Evolutionary conservation across 495 filamentous ascomycete species (phyloP).

Genomic region (Evernia prunastri): DNA sequence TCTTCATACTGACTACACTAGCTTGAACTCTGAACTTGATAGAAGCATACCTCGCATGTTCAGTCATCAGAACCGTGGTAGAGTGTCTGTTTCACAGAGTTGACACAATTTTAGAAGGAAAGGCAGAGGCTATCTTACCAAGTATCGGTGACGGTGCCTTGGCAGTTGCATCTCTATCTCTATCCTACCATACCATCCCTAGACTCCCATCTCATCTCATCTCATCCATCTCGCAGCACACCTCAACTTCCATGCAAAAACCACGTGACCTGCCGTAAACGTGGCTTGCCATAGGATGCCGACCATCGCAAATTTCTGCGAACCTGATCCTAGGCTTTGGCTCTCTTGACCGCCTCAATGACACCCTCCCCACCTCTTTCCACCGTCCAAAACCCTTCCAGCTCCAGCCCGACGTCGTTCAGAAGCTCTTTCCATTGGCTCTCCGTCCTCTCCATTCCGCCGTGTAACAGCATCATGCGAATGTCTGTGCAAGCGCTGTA

Average conservation of each 20-base stretch:
- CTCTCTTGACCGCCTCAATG: slow-evolving; percentile 25
- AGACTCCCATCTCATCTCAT: not conserved
- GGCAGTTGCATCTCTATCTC: not conserved
- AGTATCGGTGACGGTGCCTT: not conserved
- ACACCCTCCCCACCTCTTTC: slow-evolving; percentile 29
- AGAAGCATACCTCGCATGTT: not conserved
- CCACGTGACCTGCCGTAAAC: not conserved
- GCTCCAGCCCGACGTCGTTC: slow-evolving; percentile 24
- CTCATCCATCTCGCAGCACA: not conserved
- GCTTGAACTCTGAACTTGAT: not conserved
- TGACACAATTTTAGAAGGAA: not conserved
- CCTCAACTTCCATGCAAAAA: not conserved
- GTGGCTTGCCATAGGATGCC: slow-evolving; percentile 2
- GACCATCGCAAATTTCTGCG: not conserved
- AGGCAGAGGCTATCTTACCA: not conserved
- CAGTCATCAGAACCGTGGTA: not conserved
- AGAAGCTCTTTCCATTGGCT: slow-evolving; percentile 25
- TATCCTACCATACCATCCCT: not conserved
- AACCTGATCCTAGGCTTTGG: not conserved
- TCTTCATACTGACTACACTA: not conserved
- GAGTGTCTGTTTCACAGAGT: not conserved
- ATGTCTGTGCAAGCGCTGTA: slow-evolving; percentile 24
- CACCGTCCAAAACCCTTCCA: slow-evolving; percentile 29
- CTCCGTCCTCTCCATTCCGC: slow-evolving; percentile 27
- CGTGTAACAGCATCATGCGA: slow-evolving; percentile 27